Percentiles rank a stretch among this genome's conserved stretches.
These are phyloP conservation scores for carrot (Daucus carota) DNA, from an alignment of 129 eudicot species.

Conservation along the genomic window DNA sequence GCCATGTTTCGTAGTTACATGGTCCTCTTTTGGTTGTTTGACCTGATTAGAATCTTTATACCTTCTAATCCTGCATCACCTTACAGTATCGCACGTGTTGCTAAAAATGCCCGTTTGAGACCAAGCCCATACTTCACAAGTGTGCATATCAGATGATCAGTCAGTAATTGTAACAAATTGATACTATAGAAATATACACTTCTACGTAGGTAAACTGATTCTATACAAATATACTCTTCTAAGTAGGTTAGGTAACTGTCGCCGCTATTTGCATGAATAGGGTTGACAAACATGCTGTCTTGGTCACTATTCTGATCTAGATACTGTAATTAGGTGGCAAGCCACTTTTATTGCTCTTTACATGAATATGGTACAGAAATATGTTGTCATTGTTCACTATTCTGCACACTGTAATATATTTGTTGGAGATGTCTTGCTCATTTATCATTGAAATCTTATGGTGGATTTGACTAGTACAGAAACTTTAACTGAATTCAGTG, in stretches of 20 bases:
- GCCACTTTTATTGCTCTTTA: not conserved
- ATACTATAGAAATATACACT: not conserved
- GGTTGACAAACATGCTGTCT: not conserved
- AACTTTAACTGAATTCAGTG: not conserved
- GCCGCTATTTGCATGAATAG: not conserved
- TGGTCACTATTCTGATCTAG: not conserved
- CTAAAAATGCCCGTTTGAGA: not conserved
- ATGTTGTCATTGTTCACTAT: not conserved
- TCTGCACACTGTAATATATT: not conserved
- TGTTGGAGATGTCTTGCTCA: not conserved
- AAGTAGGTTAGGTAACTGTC: not conserved
- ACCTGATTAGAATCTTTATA: not conserved
- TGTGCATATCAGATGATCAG: not conserved
- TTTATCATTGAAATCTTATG: not conserved
- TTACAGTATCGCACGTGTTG: not conserved
- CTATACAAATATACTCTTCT: not conserved
- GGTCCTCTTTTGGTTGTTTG: not conserved
- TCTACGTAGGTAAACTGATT: not conserved
- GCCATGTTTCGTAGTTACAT: not conserved
- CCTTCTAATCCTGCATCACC: not conserved
- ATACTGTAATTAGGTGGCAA: not conserved
- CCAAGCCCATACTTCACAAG: not conserved
- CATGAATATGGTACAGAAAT: not conserved
- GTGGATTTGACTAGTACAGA: not conserved
- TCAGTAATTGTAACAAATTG: not conserved